These are phyloP conservation scores for Peronospora farinosa DNA, from an alignment of 352 stramenopile genomes.

Conservation along the genomic window DNA sequence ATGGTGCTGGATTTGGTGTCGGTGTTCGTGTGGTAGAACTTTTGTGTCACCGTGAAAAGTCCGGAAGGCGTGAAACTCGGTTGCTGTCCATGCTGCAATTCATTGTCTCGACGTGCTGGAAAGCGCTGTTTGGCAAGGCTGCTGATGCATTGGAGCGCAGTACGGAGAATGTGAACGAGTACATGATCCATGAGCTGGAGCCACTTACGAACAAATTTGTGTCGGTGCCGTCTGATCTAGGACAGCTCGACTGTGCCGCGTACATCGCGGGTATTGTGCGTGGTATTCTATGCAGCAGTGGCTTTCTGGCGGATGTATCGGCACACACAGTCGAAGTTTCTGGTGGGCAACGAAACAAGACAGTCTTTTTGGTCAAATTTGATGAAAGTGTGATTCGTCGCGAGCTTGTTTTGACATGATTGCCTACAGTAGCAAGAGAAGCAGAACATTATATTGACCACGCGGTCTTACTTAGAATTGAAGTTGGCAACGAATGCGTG, in stretches of 20 bases:
- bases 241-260: conserved; percentile 93
- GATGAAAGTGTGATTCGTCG: conserved; percentile 76
- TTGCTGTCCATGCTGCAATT: conserved; percentile 89
- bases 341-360: conserved; percentile 63
- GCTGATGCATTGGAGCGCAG: conserved; percentile 94
- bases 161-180: conserved; percentile 97
- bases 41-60: conserved; percentile 80
- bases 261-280: conserved; percentile 94
- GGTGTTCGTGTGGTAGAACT: conserved; percentile 94
- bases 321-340: conserved; percentile 68
- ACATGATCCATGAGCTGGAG: conserved; percentile 95
- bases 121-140: conserved; percentile 93
- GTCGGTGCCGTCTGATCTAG: conserved; percentile 91
- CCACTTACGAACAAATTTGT: conserved; percentile 95
- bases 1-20: conserved; percentile 92
- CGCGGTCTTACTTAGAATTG: conserved; percentile 17
- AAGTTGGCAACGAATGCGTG: conserved; percentile 1
- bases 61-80: conserved; percentile 68
- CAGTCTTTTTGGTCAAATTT: conserved; percentile 85
- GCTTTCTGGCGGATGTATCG: conserved; percentile 77
- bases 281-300: conserved; percentile 78
- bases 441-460: conserved; percentile 36
- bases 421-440: neutral
- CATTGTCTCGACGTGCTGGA: conserved; percentile 92
- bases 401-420: conserved; percentile 58